These are phyloP conservation scores for Flammula alnicola DNA, from an alignment of 1,284 basidiomycete species.

Conservation along the genomic window DNA sequence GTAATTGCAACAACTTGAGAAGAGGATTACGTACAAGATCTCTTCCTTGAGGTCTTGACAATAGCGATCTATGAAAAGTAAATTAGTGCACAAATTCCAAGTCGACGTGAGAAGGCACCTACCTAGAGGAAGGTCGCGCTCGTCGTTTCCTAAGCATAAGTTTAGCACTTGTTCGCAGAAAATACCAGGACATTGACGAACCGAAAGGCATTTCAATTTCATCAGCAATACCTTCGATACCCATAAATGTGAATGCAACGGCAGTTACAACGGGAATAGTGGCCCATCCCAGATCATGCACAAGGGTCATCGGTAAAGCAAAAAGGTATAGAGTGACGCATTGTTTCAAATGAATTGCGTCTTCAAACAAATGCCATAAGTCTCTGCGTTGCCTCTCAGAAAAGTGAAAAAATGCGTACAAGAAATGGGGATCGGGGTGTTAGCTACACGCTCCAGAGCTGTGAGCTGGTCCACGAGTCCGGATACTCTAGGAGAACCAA, in stretches of 20 bases:
- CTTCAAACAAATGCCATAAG: conserved; percentile 35
- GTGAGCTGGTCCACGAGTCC: conserved; percentile 85
- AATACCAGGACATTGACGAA: conserved; percentile 38
- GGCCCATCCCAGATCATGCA: conserved; percentile 79
- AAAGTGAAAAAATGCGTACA: conserved; percentile 47
- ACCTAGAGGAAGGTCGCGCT: conserved; percentile 74
- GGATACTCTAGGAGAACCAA: conserved; percentile 60
- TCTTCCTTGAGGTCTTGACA: conserved; percentile 87
- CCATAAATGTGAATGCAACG: conserved; percentile 89
- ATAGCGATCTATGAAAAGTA: conserved; percentile 62
- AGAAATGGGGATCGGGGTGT: conserved; percentile 79
- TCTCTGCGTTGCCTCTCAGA: not conserved
- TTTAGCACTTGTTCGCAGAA: not conserved
- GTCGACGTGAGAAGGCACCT: conserved; percentile 18
- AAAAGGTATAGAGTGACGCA: conserved; percentile 90
- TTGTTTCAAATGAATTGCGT: conserved; percentile 91
- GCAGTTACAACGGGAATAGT: conserved; percentile 84
- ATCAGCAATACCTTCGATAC: conserved; percentile 91
- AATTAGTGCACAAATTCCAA: not conserved
- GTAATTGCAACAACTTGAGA: conserved; percentile 10
- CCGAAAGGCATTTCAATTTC: conserved; percentile 92
- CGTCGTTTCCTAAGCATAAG: conserved; percentile 53
- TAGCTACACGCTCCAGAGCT: conserved; percentile 84
- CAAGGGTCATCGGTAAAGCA: conserved; percentile 82
- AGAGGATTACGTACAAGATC: conserved; percentile 61